These are phyloP conservation scores for Middelhovenomyces tepae DNA, from an alignment of 805 yeast genomes.

Conservation along the genomic window DNA sequence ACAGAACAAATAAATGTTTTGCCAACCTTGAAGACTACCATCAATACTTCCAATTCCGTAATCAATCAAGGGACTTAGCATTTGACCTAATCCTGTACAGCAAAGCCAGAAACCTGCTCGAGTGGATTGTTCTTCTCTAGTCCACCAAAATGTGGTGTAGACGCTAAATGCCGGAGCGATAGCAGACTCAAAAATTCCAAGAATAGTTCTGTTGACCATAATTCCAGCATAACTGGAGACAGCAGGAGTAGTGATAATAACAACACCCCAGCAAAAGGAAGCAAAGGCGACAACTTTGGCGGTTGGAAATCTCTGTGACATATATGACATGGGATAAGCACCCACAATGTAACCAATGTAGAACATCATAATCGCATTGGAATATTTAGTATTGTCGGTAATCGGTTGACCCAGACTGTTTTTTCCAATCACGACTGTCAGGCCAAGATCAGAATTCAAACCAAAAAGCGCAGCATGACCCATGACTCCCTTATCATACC, in stretches of 20 bases:
- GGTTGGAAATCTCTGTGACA: conserved; percentile 14
- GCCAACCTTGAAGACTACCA: no score
- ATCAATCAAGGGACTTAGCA: no score
- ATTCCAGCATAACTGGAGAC: conserved; percentile 39
- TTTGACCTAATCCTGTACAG: no score
- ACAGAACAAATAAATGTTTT: no score
- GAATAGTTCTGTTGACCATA: conserved; percentile 10
- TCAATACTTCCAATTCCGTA: no score
- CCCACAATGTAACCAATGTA: conserved; percentile 33
- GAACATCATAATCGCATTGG: conserved; percentile 46
- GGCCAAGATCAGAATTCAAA: conserved; percentile 37
- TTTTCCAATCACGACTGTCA: conserved; percentile 32
- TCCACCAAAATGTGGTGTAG: conserved; percentile 7
- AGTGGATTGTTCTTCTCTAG: conserved; percentile 9
- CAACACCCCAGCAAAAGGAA: conserved; percentile 32
- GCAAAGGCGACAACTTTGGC: conserved; percentile 26
- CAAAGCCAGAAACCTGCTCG: conserved; percentile 10
- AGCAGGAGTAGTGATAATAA: conserved; percentile 31
- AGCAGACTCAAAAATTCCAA: conserved; percentile 12
- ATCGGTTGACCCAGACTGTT: conserved; percentile 10
- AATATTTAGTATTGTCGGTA: conserved; percentile 24
- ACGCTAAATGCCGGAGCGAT: conserved; percentile 10
- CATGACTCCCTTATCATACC: conserved; percentile 47
- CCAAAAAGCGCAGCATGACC: conserved; percentile 48
- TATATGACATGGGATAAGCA: conserved; percentile 14